Base-by-base conservation (phyloP, 768 basidiomycete genomes). In the Daedalea quercina region DNA sequence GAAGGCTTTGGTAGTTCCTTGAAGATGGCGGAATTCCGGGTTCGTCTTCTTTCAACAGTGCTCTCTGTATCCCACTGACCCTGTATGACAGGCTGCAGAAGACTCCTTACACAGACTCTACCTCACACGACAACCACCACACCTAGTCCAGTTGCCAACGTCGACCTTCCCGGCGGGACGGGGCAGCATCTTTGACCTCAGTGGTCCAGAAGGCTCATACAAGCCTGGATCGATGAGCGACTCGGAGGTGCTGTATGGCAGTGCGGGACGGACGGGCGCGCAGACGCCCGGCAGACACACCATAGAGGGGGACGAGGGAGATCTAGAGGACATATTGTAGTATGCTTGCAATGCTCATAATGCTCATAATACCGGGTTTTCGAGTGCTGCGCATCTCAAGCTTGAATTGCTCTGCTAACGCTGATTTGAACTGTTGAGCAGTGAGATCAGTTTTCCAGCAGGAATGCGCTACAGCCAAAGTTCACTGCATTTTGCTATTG, bases 1-100 rank as follows among this genome's bases (percentile, higher is more conserved):
- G 94, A 99, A 69, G 94, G 94, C 13, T 92, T 94, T 63, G 96
- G 96, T 49, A 86, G 82, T 59, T 94, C 90, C 2, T 71, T 97
- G 51, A 85, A 81, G 67, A 98, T 98, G 95, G 93, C 93, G 15
- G 93, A 97, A 69, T 94, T 81, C 70, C 76, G 95, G 53, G 93
- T 92, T 69, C 49, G 81, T 69, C 20, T 22, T 24, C 49, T 19
- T 24, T 57, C 20, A n/a, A n/a, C 9, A 23, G 15, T 28, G 9
- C 44, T 47, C 26, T 25, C 15, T 25, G 8, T 45, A 23, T n/a
- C 17, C 19, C 56, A 44, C 35, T 15, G 28, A 47, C 43, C 24
- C 54, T 54, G 22, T 50, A 47, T 50, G 3, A 24, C 58, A 89
- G 86, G 91, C 91, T 15, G 87, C 88, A 9, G 91, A 95, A 69